Percentiles rank a stretch among this genome's conserved stretches.
phyloP scores from a whole-genome alignment of 495 filamentous ascomycete species.

The Neurospora sp. region DNA sequence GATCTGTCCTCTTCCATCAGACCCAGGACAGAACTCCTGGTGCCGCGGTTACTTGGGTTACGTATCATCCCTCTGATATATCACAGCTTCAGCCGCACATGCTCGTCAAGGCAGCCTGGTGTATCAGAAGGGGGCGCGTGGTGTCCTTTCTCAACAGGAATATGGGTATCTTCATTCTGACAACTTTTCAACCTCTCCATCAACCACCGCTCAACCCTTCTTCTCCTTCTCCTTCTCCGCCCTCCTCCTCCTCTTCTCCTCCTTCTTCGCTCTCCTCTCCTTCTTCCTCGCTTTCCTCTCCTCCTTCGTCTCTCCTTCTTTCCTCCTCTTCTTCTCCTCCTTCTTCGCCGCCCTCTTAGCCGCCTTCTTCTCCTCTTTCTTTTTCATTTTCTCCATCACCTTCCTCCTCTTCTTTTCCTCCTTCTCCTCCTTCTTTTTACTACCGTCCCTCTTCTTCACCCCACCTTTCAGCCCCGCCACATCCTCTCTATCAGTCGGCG shows the following conservation, averaged over 20 bases:
- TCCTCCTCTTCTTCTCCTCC: slow-evolving; percentile 16
- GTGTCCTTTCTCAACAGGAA: not conserved
- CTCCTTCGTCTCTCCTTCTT: slow-evolving; percentile 27
- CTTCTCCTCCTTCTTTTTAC: slow-evolving; percentile 26
- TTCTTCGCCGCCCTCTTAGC: slow-evolving; percentile 15
- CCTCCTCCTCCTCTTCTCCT: slow-evolving; percentile 26
- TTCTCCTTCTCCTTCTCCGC: slow-evolving; percentile 3
- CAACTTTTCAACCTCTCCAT: not conserved
- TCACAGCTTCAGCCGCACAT: not conserved
- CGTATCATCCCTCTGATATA: not conserved
- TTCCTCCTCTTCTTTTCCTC: slow-evolving; percentile 21
- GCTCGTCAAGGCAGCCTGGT: not conserved
- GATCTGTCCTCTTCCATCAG: not conserved
- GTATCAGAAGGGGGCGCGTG: not conserved
- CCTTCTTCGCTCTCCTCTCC: slow-evolving; percentile 33
- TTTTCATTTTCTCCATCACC: slow-evolving; percentile 12
- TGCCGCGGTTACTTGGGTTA: no score
- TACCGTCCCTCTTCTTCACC: slow-evolving; percentile 24
- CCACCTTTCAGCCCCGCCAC: not conserved
- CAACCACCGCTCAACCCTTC: not conserved
- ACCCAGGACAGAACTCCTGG: no score
- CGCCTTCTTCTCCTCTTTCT: slow-evolving; percentile 3
- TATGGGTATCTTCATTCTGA: not conserved
- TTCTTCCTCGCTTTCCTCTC: slow-evolving; percentile 32
- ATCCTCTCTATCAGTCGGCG: not conserved